Percentiles rank a stretch among this genome's conserved stretches.
Evolutionary conservation across 495 filamentous ascomycete genomes (phyloP).

Genomic region (Trichoderma erinaceum): DNA sequence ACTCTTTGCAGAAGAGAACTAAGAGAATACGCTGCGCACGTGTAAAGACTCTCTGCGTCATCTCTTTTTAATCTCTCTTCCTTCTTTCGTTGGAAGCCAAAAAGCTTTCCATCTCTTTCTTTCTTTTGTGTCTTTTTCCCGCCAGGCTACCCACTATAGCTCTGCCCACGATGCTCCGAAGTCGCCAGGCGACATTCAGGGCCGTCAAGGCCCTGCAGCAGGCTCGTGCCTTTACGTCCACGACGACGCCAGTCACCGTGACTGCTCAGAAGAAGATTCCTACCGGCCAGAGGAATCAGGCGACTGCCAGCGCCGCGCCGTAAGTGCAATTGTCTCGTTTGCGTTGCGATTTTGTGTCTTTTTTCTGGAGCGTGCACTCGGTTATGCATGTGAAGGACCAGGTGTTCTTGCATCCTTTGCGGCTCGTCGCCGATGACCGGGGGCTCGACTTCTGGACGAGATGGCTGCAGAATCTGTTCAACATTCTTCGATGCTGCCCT

Average conservation of each 20-base stretch:
- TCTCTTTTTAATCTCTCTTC: background rate
- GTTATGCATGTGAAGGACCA: background rate
- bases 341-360: background rate
- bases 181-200: conserved; percentile 5
- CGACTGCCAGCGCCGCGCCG: conserved; percentile 14
- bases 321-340: conserved; percentile 5
- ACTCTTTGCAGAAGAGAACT: background rate
- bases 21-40: background rate
- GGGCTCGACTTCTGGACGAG: background rate
- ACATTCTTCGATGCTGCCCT: background rate
- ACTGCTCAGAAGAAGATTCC: conserved; percentile 5
- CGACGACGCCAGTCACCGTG: background rate
- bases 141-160: background rate
- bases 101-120: background rate
- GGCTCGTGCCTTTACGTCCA: conserved; percentile 12
- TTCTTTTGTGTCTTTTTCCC: background rate
- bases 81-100: background rate
- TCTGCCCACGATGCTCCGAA: conserved; percentile 17
- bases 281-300: background rate
- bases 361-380: background rate
- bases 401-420: background rate
- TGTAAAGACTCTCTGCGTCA: background rate
- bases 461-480: background rate
- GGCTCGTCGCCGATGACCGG: background rate
- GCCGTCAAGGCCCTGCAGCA: conserved; percentile 4